Percentiles rank a stretch among this genome's conserved stretches.
These are phyloP conservation scores for Astragalus glycyphyllos DNA, from an alignment of 306 rosid species.

Conservation along the genomic window DNA sequence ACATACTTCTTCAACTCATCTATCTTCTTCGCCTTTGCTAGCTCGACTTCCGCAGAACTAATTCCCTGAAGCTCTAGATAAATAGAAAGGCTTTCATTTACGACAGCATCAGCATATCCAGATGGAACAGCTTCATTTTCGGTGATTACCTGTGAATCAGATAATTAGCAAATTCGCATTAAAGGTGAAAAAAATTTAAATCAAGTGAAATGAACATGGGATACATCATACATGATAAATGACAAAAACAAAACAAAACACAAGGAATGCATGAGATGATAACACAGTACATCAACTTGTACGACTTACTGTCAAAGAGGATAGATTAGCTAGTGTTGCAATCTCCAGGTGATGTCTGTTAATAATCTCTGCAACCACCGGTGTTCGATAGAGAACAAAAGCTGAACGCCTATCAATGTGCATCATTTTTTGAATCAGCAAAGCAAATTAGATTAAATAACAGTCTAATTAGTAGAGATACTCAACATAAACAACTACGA, in stretches of 20 bases:
- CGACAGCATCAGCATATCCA: slow-evolving; percentile 47
- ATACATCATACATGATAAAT: background rate
- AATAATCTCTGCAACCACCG: too few relatives aligned
- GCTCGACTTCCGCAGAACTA: slow-evolving; percentile 49
- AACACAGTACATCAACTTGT: slow-evolving; percentile 21
- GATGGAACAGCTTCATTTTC: slow-evolving; percentile 47
- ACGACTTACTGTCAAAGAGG: slow-evolving; percentile 66
- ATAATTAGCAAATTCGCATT: background rate
- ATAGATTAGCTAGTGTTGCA: slow-evolving; percentile 75
- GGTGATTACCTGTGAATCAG: slow-evolving; percentile 47
- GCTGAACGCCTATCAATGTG: slow-evolving; percentile 54
- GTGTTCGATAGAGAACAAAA: slow-evolving; percentile 51
- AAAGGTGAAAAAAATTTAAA: too few relatives aligned
- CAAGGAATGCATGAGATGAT: slow-evolving; percentile 23
- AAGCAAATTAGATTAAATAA: slow-evolving; percentile 27
- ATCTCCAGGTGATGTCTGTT: slow-evolving; percentile 62
- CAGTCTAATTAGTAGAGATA: slow-evolving; percentile 13
- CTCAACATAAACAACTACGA: slow-evolving; percentile 27
- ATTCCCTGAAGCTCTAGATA: slow-evolving; percentile 54
- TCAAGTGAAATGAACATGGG: background rate
- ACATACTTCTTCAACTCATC: slow-evolving; percentile 54
- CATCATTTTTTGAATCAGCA: slow-evolving; percentile 26
- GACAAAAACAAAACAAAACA: background rate
- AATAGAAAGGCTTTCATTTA: too few relatives aligned
- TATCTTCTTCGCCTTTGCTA: slow-evolving; percentile 54